Base-by-base conservation (phyloP, 495 filamentous ascomycete genomes). In the Cryomyces antarcticus region DNA sequence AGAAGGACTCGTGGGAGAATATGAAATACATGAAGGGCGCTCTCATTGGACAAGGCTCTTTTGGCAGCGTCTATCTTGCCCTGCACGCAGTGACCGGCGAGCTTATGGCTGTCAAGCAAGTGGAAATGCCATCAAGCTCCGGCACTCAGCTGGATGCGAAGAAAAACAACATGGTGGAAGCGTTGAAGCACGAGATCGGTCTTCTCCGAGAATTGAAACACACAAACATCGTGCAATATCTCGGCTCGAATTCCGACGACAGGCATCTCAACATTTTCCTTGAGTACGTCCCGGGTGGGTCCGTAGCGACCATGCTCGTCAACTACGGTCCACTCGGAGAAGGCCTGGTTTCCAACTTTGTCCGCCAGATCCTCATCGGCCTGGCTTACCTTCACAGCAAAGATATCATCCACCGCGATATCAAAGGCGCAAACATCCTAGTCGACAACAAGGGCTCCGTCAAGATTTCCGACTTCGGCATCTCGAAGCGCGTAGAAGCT, bases 1-100 rank as follows among this genome's bases (percentile, higher is more conserved):
- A 84, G 34, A 84, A 83, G 31, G 87, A 95, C 54, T 84, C 83
- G 28, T 95, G 89, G 73, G 83, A 92, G 45, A 82, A 89, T 36
- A 77, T 85, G 62, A 85, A 88, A 55, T 99, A 93, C 86, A 99
- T 99, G 85, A 93, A 95, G 62, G 89, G 89, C 53, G 83, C 86
- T 10, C 63, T 96, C 39, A 99, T 99, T 52, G 89, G 89, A 38
- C 85, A 94, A 58, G 89, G 89, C 46, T 93, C 85, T 38, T 99
- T 99, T 53, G 89, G 89, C 52, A 87, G 82, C 50, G 89, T 99
- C 40, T 99, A 86, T 64, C 68, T 99, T 34, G 92, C 89, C 43
- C 69, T 99, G n/a, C 93, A 96, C 54, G 79, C 89, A 43, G 78
- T 99, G 43, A 99, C 92, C 28, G 89, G 87, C 52, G 92, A 94